Evolutionary conservation across 169 alveolate species (phyloP), one percentile per base, ranked within the genome.

Genomic region (Plasmodium gallinaceum): DNA sequence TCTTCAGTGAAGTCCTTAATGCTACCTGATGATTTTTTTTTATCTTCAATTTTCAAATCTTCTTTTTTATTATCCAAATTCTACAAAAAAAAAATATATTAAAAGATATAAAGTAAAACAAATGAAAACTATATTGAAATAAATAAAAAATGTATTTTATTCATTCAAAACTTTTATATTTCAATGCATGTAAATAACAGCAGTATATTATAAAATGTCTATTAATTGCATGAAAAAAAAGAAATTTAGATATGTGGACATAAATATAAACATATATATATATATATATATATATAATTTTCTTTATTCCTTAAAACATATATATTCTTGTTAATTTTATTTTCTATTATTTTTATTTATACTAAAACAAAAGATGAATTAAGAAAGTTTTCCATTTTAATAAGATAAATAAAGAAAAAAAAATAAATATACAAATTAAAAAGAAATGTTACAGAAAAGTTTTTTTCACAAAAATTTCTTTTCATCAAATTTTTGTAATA

Each of bases 341-440:
- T 46, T 69, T 46, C 20, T 69, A 12, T 37, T 70, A 32, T 70
- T 70, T 70, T 70, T 18, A 43, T 43, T 54, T 60, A 46, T 71
- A 71, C 83, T 60, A 65, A 8, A 18, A 69, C 16, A 6, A 39
- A 48, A 46, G 83, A 39, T 32, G 83, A 71, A 71, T 37, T 71
- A 18, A 71, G 52, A 39, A 71, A 46, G 37, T 51, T 51, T 39
- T 71, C 83, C 83, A 70, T 70, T 57, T 48, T 46, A 9, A 70
- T 48, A 48, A 70, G 60, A 45, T 57, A 70, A 32, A 45, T 70
- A 22, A 32, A 70, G 46, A 48, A 58, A n/a, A 37, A 70, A 45
- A 70, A 48, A 69, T 24, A 9, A 22, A 70, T 14, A 70, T 45
- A 70, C 8, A 10, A 12, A 46, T 18, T 14, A 69, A 69, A 16